Base-by-base conservation (phyloP, 2,329 filamentous ascomycete species). In the Tricladium varicosporioides region DNA sequence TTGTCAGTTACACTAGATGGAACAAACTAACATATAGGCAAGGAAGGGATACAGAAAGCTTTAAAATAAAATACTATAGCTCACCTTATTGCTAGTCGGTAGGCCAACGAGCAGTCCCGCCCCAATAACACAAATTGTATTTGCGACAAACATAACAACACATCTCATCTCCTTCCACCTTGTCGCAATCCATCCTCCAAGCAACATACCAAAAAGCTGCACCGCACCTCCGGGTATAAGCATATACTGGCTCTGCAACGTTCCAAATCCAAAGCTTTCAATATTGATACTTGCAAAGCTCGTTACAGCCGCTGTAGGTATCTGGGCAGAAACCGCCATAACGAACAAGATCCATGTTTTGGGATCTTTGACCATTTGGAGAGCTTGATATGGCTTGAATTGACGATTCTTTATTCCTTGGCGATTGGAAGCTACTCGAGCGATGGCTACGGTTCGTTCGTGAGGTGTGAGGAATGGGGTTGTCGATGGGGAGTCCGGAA, bases 401-500 rank as follows among this genome's bases (percentile, higher is more conserved):
- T 78, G 71, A 5, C 72, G 71, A 60, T 80, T 83, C 65, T 82
- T 82, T 51, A 83, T 76, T 0, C 81, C 81, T 57, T 80, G 76
- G 10, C 74, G 70, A 61, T 84, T 83, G 5, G 69, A 70, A 0
- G 77, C 73, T 0, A 83, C 77, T 22, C 82, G 76, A 48, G 79
- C 77, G 11, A 82, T 74, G 3, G 80, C 80, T n/a, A 85, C 76
- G 1, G 72, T 72, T 51, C 79, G 80, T 66, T 89, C 85, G 49
- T 81, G 76, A 0, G 74, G 67, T 4, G 72, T 78, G 36, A 91
- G 76, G 66, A 85, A 88, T 58, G 79, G 81, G 2, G 85, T 83
- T 0, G 80, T 84, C 16, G 83, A 78, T 0, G 85, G 84, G 2
- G 79, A 75, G 66, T 90, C 84, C 0, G 87, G 81, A 1, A 90